Evolutionary conservation across 345 rosid genomes (phyloP).

Genomic region (Rhizophora mangle): DNA sequence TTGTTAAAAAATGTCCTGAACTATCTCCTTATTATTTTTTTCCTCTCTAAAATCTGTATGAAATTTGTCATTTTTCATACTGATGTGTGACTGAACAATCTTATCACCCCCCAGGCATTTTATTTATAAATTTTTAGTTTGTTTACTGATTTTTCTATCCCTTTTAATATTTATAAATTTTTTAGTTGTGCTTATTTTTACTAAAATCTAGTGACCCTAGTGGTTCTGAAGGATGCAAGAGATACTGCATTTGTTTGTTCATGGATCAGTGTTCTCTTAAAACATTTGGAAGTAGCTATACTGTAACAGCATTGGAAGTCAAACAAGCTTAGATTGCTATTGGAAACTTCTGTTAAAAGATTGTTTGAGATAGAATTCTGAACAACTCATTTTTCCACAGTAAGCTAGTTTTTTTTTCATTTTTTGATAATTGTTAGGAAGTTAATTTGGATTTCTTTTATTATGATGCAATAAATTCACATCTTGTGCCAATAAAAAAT

Average conservation of each 20-base stretch:
- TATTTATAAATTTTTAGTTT: too few species aligned
- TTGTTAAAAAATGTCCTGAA: neutral
- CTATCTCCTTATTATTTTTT: neutral
- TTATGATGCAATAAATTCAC: slow-evolving; percentile 4
- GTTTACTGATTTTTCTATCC: too few species aligned
- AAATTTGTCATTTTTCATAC: neutral
- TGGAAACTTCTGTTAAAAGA: slow-evolving; percentile 1
- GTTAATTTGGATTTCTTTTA: neutral
- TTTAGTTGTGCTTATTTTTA: neutral
- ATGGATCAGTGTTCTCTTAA: neutral
- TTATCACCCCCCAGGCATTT: too few species aligned
- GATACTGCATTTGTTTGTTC: neutral
- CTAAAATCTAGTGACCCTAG: neutral
- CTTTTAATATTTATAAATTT: neutral
- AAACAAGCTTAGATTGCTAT: neutral
- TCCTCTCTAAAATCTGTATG: too few species aligned
- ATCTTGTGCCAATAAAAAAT: slow-evolving; percentile 16
- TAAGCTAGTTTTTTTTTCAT: neutral
- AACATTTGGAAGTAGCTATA: neutral
- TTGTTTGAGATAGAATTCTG: neutral
- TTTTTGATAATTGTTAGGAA: neutral
- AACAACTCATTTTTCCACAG: neutral
- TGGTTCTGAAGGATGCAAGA: neutral
- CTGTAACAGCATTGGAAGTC: neutral
- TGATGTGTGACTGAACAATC: too few species aligned